Conservation (phyloP, 495 filamentous ascomycete species). For the Penicillium dipodomyicola region DNA sequence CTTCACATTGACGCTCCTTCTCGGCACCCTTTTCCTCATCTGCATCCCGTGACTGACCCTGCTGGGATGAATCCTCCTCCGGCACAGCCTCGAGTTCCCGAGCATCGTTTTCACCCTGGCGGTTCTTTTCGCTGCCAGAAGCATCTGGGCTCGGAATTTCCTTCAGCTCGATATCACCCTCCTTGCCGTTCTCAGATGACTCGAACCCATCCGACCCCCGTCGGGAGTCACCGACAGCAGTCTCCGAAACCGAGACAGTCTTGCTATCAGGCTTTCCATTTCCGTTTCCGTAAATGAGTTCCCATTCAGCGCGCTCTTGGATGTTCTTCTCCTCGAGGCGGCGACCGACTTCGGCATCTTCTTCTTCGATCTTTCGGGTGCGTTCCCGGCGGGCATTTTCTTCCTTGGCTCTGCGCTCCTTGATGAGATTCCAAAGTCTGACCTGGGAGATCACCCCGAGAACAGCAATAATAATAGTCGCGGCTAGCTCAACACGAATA, state of each 20-base stretch:
- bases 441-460: slow-evolving; percentile 81
- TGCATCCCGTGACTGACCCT: not conserved
- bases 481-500: slow-evolving; percentile 81
- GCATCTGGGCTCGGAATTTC: slow-evolving; percentile 28
- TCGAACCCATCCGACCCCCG: slow-evolving; percentile 22
- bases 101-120: not conserved
- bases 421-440: slow-evolving; percentile 84
- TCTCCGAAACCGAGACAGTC: slow-evolving; percentile 24
- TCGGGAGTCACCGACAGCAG: slow-evolving; percentile 33
- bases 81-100: slow-evolving; percentile 19
- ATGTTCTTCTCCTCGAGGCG: slow-evolving; percentile 65
- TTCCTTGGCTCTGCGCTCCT: slow-evolving; percentile 63
- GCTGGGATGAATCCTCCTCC: slow-evolving; percentile 21
- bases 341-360: slow-evolving; percentile 67
- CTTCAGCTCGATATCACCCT: slow-evolving; percentile 37
- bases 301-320: slow-evolving; percentile 73
- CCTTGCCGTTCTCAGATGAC: slow-evolving; percentile 29
- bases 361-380: slow-evolving; percentile 58
- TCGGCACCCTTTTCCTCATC: not conserved
- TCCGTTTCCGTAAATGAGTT: slow-evolving; percentile 62
- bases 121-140: slow-evolving; percentile 23
- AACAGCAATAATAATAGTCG: slow-evolving; percentile 68
- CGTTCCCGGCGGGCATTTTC: slow-evolving; percentile 55
- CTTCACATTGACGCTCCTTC: not conserved
- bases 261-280: slow-evolving; percentile 35